These are phyloP conservation scores for Blakeslea trispora DNA, from an alignment of 371 early-diverging fungal genomes.

Conservation along the genomic window DNA sequence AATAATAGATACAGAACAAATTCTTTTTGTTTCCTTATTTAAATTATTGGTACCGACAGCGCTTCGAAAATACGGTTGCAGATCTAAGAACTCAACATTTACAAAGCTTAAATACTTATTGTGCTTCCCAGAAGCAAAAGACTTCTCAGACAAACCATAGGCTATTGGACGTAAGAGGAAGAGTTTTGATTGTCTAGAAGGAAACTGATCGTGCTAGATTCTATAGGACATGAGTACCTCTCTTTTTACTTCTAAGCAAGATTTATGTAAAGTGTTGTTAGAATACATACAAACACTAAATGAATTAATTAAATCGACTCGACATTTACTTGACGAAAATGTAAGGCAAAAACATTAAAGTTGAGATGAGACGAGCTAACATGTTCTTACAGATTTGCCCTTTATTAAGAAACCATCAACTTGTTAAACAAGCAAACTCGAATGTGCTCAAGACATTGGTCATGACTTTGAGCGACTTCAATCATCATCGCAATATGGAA, in stretches of 20 bases:
- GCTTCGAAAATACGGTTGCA: slow-evolving; percentile 21
- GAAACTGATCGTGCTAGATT: no score
- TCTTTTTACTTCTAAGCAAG: slow-evolving; percentile 24
- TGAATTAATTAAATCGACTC: slow-evolving; percentile 21
- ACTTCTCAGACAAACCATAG: slow-evolving; percentile 14
- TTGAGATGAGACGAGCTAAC: no score
- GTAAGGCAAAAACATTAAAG: slow-evolving; percentile 16
- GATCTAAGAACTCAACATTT: slow-evolving; percentile 19
- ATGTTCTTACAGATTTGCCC: slow-evolving; percentile 11
- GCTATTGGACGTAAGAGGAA: slow-evolving; percentile 23
- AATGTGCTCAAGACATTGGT: slow-evolving; percentile 22
- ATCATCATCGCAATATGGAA: neutral
- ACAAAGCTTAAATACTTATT: slow-evolving; percentile 26
- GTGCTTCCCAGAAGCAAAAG: slow-evolving; percentile 30
- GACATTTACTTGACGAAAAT: slow-evolving; percentile 22
- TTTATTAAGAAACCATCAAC: slow-evolving; percentile 18
- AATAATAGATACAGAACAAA: neutral
- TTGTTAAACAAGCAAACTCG: slow-evolving; percentile 23
- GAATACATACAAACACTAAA: slow-evolving; percentile 29
- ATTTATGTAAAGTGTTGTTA: slow-evolving; percentile 24
- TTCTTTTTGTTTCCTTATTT: slow-evolving; percentile 1
- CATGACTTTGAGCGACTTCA: neutral
- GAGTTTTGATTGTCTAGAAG: neutral
- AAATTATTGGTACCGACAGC: slow-evolving; percentile 8
- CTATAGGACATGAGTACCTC: slow-evolving; percentile 22